Evolutionary conservation across 1,139 yeast genomes (phyloP).

Genomic region (Yamadazyma atlantica): DNA sequence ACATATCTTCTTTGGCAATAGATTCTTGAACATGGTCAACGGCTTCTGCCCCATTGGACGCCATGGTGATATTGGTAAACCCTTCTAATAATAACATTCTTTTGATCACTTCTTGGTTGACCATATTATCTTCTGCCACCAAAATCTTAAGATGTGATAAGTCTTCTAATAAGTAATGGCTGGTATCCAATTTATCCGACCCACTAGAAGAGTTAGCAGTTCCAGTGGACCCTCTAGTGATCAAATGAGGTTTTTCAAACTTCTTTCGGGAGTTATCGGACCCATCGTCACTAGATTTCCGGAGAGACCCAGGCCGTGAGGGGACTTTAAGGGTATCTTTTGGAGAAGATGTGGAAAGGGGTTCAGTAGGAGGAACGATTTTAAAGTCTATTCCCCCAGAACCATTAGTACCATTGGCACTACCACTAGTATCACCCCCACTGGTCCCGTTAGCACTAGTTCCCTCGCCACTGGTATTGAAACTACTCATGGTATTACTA

Average conservation of each 20-base stretch:
- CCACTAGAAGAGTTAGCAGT: constrained; percentile 46
- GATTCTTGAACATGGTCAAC: constrained; percentile 60
- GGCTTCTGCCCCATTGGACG: constrained; percentile 90
- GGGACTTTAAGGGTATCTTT: constrained; percentile 1
- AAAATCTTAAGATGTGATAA: constrained; percentile 53
- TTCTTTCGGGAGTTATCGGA: constrained; percentile 4
- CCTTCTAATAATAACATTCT: constrained; percentile 86
- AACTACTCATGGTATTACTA: constrained; percentile 1
- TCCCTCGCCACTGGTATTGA: too few species aligned
- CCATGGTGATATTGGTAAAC: constrained; percentile 65
- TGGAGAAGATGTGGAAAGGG: constrained; percentile 6
- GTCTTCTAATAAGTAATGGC: constrained; percentile 22
- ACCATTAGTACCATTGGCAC: too few species aligned
- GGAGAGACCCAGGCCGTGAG: constrained; percentile 4
- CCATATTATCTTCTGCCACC: constrained; percentile 93
- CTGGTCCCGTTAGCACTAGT: too few species aligned
- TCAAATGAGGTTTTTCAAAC: constrained; percentile 47
- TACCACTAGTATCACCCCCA: background rate
- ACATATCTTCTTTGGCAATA: constrained; percentile 38
- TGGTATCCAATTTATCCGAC: constrained; percentile 20
- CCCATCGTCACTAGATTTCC: constrained; percentile 2
- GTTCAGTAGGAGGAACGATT: too few species aligned
- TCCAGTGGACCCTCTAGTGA: constrained; percentile 55
- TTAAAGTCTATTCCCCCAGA: too few species aligned
- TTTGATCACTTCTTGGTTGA: constrained; percentile 86